Evolutionary conservation across 371 early-diverging fungal species (phyloP), one percentile per base, ranked within the genome.

Genomic region (Rhizopus delemar): DNA sequence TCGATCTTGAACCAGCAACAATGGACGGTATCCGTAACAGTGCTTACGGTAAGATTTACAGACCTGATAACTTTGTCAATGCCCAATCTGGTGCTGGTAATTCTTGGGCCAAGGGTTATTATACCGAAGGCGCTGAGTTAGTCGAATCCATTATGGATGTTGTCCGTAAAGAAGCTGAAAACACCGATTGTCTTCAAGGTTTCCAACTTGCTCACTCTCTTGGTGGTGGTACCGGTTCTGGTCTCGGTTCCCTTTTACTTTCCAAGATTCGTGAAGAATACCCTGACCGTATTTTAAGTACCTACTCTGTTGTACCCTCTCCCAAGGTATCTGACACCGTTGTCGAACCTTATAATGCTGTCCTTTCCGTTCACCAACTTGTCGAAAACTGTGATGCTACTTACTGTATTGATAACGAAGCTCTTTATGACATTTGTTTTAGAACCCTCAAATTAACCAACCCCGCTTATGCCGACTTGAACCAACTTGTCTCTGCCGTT

Each of bases 361-460:
- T 90, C 1, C 84, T 95, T 46, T 88, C 91, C 39, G 90, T 93
- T 31, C 93, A 94, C 65, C 93, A 93, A 75, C 76, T 94, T 36
- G 93, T 93, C 36, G 95, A 95, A 66, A 93, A 94, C 84, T 87
- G 92, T 62, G 94, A 95, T 77, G 93, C 92, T 70, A 96, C 98
- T 41, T 99, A 98, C 88, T 97, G 97, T 83, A 96, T 99, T 60
- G 99, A 99, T 77, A 99, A 99, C 84, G 98, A 99, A 74, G 99
- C 96, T 33, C 79, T 95, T 35, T 93, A 94, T 68, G 89, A 94
- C 64, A 94, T 95, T 53, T 95, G 95, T 75, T 85, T 86, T 73
- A 84, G 90, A 62, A 93, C 93, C 16, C 78, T 95, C 53, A 93
- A 93, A 76, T 75, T 93, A 56, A 74, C 75, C 46, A 90, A 83